Conservation (phyloP, 106 monocot genomes). For the Phalaenopsis equestris region DNA sequence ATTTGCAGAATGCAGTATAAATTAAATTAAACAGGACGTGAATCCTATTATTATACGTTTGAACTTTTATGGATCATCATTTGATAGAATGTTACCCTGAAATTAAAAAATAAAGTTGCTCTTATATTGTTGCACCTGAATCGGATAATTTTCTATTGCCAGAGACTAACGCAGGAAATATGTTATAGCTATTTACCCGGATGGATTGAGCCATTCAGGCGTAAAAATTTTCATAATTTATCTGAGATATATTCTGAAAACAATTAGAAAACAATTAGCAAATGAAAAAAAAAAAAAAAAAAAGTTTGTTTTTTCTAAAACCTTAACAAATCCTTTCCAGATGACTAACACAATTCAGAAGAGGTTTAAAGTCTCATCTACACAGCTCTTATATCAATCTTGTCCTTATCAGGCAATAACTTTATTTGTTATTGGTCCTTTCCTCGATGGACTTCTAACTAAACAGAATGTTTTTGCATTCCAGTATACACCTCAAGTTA, state of each 20-base stretch:
- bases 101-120: neutral
- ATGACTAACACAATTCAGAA: constrained; percentile 85
- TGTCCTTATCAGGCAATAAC: constrained; percentile 64
- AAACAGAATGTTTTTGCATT: constrained; percentile 65
- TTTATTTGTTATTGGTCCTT: constrained; percentile 52
- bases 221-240: neutral
- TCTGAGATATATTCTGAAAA: neutral
- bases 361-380: constrained; percentile 69
- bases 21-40: neutral
- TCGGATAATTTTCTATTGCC: neutral
- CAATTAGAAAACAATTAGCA: neutral
- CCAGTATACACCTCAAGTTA: constrained; percentile 57
- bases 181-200: neutral
- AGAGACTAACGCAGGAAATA: neutral
- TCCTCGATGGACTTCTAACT: constrained; percentile 64
- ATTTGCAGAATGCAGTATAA: neutral
- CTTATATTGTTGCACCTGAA: neutral
- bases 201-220: neutral
- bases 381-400: constrained; percentile 70
- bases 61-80: neutral
- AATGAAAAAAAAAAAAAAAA: neutral
- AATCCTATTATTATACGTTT: neutral
- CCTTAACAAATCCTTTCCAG: constrained; percentile 49
- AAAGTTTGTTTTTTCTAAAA: neutral
- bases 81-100: neutral